These are phyloP conservation scores for Oenanthe sinensis DNA, from an alignment of 129 eudicot genomes.

Conservation along the genomic window DNA sequence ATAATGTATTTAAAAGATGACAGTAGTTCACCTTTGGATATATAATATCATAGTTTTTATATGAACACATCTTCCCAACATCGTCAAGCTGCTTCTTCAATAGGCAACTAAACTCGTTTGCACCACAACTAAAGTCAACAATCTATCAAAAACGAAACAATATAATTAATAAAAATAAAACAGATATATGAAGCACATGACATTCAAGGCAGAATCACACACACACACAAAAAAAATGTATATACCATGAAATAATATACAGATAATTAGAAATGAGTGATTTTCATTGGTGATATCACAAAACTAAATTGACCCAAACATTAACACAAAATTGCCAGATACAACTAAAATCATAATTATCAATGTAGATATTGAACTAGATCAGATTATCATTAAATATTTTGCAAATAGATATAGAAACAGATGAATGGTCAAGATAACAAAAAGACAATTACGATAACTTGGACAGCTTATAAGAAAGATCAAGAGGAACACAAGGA, in stretches of 20 bases:
- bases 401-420: neutral
- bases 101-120: slow-evolving; percentile 86
- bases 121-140: slow-evolving; percentile 92
- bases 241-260: neutral
- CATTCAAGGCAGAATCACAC: neutral
- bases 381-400: neutral
- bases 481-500: neutral
- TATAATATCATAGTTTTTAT: slow-evolving; percentile 62
- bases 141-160: slow-evolving; percentile 36
- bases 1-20: neutral
- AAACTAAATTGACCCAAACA: neutral
- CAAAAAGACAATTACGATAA: neutral
- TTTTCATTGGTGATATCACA: neutral
- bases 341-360: neutral
- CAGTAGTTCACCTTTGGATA: slow-evolving; percentile 50
- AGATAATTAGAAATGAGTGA: neutral
- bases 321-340: neutral
- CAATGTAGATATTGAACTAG: neutral
- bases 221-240: neutral
- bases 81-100: slow-evolving; percentile 65
- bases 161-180: neutral
- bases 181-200: neutral
- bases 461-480: neutral
- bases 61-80: slow-evolving; percentile 56
- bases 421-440: neutral